A percentile compares a stretch with the other conserved stretches of the same genome.
These are phyloP conservation scores for Earliella scabrosa DNA, from an alignment of 1,284 basidiomycete genomes.

Conservation along the genomic window DNA sequence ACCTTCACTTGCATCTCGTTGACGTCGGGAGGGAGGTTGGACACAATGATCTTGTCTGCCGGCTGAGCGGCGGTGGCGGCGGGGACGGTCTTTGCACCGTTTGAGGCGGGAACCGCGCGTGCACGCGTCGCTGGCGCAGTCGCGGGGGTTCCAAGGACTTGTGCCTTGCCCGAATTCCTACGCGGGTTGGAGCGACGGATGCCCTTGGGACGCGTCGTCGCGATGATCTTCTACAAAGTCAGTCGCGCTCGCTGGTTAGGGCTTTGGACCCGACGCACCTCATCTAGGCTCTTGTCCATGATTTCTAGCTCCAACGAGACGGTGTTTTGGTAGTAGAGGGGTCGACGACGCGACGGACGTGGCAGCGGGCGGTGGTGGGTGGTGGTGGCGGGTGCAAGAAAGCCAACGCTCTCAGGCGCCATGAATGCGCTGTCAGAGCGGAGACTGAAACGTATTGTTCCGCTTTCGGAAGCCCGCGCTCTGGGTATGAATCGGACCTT, in stretches of 20 bases:
- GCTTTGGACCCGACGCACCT: constrained; percentile 54
- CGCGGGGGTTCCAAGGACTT: constrained; percentile 59
- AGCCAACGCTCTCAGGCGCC: constrained; percentile 21
- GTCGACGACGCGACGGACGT: constrained; percentile 19
- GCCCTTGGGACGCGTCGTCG: constrained; percentile 58
- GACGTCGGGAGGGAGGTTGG: constrained; percentile 94
- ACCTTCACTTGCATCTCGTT: constrained; percentile 95
- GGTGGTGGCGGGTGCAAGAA: constrained; percentile 32
- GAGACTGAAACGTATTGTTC: constrained; percentile 15
- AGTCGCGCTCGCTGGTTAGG: constrained; percentile 21
- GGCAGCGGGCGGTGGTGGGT: constrained; percentile 22
- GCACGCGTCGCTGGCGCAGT: constrained; percentile 55
- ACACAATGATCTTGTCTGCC: constrained; percentile 94
- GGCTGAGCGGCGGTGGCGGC: constrained; percentile 44
- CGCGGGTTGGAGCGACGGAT: constrained; percentile 54
- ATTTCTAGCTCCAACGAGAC: background rate
- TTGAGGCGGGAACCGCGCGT: constrained; percentile 43
- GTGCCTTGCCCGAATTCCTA: constrained; percentile 42
- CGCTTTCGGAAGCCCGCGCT: background rate
- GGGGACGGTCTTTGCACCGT: constrained; percentile 41
- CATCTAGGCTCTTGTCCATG: constrained; percentile 91
- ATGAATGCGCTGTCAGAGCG: constrained; percentile 3
- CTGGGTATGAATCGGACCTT: constrained; percentile 23
- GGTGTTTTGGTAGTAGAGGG: constrained; percentile 12
- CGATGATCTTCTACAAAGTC: constrained; percentile 67